phyloP scores from a whole-genome alignment of 805 yeast species.

The Candida awuae region DNA sequence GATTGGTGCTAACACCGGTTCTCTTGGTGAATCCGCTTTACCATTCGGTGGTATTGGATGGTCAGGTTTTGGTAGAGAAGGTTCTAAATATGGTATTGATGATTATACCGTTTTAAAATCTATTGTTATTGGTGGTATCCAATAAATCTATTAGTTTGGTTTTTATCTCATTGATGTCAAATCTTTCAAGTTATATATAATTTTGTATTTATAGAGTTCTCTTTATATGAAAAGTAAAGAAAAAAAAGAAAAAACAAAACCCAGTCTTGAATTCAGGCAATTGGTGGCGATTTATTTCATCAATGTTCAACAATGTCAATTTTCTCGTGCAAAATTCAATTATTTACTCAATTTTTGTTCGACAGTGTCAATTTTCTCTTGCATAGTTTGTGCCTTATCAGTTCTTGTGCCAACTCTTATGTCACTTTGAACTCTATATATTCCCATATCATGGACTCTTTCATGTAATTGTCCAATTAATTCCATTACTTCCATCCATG shows the following conservation, averaged over 20 bases:
- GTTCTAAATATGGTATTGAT: constrained; percentile 66
- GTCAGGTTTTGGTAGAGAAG: constrained; percentile 78
- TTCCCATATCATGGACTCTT: constrained; percentile 46
- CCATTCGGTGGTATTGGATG: constrained; percentile 76
- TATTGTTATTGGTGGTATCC: constrained; percentile 42
- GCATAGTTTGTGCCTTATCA: constrained; percentile 44
- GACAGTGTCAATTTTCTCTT: constrained; percentile 64
- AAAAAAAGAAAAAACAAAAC: background rate
- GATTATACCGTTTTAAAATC: constrained; percentile 65
- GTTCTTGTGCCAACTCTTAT: background rate
- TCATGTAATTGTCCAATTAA: constrained; percentile 70
- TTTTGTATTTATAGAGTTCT: background rate
- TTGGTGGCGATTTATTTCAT: constrained; percentile 9
- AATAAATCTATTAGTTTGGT: background rate
- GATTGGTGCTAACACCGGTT: constrained; percentile 76
- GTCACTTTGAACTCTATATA: background rate
- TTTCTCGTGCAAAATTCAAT: constrained; percentile 50
- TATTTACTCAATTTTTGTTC: constrained; percentile 29
- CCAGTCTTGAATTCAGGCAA: too few species aligned
- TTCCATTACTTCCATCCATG: constrained; percentile 83
- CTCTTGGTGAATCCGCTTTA: constrained; percentile 57
- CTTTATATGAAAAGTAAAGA: background rate
- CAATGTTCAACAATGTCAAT: constrained; percentile 51
- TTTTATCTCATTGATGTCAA: background rate
- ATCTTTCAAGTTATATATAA: background rate